Percentiles rank a stretch among this genome's conserved stretches.
Evolutionary conservation across 2,329 filamentous ascomycete genomes (phyloP).

Genomic region (Alternaria panax): DNA sequence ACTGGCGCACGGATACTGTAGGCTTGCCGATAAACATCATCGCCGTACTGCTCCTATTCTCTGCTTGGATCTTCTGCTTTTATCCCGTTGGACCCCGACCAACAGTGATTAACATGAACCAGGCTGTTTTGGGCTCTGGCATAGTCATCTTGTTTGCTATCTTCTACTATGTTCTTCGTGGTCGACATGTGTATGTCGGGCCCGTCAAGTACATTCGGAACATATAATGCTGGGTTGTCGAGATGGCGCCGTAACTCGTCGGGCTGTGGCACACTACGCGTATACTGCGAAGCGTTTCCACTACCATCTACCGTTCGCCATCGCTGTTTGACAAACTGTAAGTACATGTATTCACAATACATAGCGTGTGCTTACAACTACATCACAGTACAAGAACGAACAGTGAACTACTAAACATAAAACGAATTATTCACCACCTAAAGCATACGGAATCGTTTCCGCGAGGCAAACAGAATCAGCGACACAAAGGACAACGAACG

Average conservation of each 20-base stretch:
- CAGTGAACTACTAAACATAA: not conserved
- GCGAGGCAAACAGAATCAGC: not conserved
- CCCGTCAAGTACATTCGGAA: slow-evolving; percentile 27
- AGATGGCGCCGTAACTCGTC: not conserved
- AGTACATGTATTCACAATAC: not conserved
- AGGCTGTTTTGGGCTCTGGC: slow-evolving; percentile 54
- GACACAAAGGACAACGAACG: not conserved
- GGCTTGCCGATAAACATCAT: slow-evolving; percentile 54
- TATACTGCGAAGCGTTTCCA: not conserved
- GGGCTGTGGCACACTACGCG: not conserved
- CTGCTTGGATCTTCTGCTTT: slow-evolving; percentile 54
- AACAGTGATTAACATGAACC: slow-evolving; percentile 57
- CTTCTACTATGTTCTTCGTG: slow-evolving; percentile 52
- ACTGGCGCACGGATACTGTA: no score
- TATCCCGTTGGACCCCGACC: slow-evolving; percentile 52
- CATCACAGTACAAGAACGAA: not conserved
- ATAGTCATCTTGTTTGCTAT: slow-evolving; percentile 52
- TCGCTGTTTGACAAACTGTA: not conserved
- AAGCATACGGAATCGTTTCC: not conserved
- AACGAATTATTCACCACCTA: not conserved
- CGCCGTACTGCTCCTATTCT: slow-evolving; percentile 50
- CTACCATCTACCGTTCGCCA: not conserved
- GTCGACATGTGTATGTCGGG: slow-evolving; percentile 49
- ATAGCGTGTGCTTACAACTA: not conserved
- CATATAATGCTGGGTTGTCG: slow-evolving; percentile 8